Base-by-base conservation (phyloP, 805 yeast species). In the Candida odintsovae region DNA sequence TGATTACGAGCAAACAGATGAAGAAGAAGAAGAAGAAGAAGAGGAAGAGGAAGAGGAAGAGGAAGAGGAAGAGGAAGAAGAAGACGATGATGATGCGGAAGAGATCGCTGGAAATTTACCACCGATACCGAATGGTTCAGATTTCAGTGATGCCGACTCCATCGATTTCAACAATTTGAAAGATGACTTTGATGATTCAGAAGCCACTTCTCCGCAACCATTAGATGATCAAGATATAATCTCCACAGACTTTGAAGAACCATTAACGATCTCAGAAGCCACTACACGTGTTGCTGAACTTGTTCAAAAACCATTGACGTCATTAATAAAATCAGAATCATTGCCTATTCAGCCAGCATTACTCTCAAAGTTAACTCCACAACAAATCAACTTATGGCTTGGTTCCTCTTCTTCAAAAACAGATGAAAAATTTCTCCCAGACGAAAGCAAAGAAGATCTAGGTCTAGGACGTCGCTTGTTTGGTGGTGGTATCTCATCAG, bases 301-400 rank as follows among this genome's bases (percentile, higher is more conserved):
- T 5, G 69, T 75, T 36, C 90, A 82, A 56, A 78, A 77, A 12
- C 92, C 92, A 3, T 66, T 85, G 51, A 73, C 82, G 1, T 68
- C 68, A 29, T 61, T 77, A 43, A 55, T 66, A 1, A 48, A 54
- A 5, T 35, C 47, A 20, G 44, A 49, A 9, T 49, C 46, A 0
- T 59, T 73, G 35, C 78, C 79, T 5, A 51, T 76, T 16, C 57
- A 60, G 13, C 83, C 80, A 0, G 51, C 49, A 0, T 59, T 73
- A n/a, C 61, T 80, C 46, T 54, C 63, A 9, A 59, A 55, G 2
- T 60, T 83, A 12, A 62, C 76, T 1, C 80, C 90, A 1, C 90
- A 85, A 59, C 90, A 85, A 58, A 78, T 85, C 29, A 85, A 85
- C 56, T 63, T 85, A 7, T 85, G 92, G 92, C 71, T 83, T 66